A percentile compares a stretch with the other conserved stretches of the same genome.
phyloP scores from a whole-genome alignment of 2,329 filamentous ascomycete genomes.

The Magnaporthales sp. region DNA sequence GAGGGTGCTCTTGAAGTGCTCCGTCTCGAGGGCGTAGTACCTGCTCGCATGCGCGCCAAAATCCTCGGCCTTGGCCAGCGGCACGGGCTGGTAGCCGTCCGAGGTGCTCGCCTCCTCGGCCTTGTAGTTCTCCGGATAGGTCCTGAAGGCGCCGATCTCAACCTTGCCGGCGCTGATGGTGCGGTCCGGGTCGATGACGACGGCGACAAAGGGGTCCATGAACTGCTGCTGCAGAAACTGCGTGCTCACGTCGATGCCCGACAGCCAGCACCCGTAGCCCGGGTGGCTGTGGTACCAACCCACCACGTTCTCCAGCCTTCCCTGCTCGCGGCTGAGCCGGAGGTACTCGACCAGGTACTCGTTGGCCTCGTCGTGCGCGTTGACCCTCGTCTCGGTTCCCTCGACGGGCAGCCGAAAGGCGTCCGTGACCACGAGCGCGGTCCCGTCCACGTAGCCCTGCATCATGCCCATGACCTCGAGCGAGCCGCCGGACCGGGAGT shows the following conservation, averaged over 20 bases:
- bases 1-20: constrained; percentile 88
- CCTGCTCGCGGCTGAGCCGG: constrained; percentile 65
- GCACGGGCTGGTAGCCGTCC: constrained; percentile 68
- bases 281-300: constrained; percentile 99
- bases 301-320: constrained; percentile 78
- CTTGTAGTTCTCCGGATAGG: constrained; percentile 70
- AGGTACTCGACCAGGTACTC: constrained; percentile 93
- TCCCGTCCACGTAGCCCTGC: constrained; percentile 84
- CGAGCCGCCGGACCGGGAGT: constrained; percentile 85
- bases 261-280: constrained; percentile 96
- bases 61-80: constrained; percentile 87
- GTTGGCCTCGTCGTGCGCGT: constrained; percentile 90
- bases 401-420: constrained; percentile 91
- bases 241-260: constrained; percentile 88
- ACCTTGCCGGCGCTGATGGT: constrained; percentile 93
- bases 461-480: constrained; percentile 98
- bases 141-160: constrained; percentile 94
- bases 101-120: constrained; percentile 26
- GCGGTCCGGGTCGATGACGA: constrained; percentile 93
- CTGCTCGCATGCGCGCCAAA: constrained; percentile 86
- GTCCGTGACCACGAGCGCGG: constrained; percentile 87
- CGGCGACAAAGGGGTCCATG: constrained; percentile 85
- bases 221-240: constrained; percentile 78
- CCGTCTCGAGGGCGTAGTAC: constrained; percentile 87
- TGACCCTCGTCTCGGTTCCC: constrained; percentile 96